phyloP scores from a whole-genome alignment of 179 eudicot genomes.

The Heliamphora pulchella region DNA sequence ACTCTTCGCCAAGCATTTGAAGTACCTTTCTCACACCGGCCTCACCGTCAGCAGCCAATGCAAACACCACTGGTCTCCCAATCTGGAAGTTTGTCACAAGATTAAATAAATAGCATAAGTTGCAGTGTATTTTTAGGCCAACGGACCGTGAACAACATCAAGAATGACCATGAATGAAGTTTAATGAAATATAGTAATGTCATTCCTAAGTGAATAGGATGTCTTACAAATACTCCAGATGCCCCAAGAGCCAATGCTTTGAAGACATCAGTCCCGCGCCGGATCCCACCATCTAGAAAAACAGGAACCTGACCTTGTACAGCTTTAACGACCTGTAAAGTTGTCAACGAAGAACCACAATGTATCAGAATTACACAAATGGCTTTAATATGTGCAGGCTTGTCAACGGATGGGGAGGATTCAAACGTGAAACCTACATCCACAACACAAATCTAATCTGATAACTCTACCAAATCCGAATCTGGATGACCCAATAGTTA shows the following conservation, averaged over 20 bases:
- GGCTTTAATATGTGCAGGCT: background rate
- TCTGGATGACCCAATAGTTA: too few species aligned
- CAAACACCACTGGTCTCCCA: conserved; percentile 64
- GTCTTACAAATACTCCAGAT: conserved; percentile 38
- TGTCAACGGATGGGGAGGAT: too few species aligned
- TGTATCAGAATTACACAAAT: background rate
- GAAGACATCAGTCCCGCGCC: conserved; percentile 88
- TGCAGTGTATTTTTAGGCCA: background rate
- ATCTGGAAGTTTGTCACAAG: conserved; percentile 28
- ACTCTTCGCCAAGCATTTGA: conserved; percentile 63
- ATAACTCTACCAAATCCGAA: too few species aligned
- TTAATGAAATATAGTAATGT: background rate
- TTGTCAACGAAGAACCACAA: background rate
- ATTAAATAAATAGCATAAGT: background rate
- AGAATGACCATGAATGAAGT: background rate
- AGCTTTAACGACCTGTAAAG: conserved; percentile 59
- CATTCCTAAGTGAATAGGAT: too few species aligned
- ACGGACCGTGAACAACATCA: background rate
- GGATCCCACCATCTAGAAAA: conserved; percentile 74
- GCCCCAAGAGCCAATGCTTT: conserved; percentile 91
- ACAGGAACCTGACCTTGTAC: conserved; percentile 56
- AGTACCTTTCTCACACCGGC: conserved; percentile 63
- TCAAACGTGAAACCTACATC: too few species aligned
- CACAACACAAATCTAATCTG: too few species aligned
- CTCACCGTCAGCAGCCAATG: conserved; percentile 67